These are phyloP conservation scores for Parafenestella ontariensis DNA, from an alignment of 2,329 filamentous ascomycete species.

Conservation along the genomic window DNA sequence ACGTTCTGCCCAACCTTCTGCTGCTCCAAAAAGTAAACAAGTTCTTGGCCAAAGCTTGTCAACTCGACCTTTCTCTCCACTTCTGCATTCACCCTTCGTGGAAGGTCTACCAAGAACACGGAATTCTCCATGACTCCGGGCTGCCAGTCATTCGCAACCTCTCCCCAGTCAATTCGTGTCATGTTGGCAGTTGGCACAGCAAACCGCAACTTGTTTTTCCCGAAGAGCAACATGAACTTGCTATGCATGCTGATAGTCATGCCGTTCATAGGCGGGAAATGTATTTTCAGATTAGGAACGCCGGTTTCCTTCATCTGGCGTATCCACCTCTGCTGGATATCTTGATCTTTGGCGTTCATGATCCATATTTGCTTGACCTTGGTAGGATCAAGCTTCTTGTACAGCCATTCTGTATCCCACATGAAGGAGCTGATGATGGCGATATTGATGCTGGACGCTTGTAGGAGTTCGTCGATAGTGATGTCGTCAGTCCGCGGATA, in stretches of 20 bases:
- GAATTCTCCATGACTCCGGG: slow-evolving; percentile 54
- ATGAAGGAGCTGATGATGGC: slow-evolving; percentile 87
- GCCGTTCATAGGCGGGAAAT: slow-evolving; percentile 82
- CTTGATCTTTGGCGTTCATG: slow-evolving; percentile 65
- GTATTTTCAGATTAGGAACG: slow-evolving; percentile 66
- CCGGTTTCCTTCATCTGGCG: slow-evolving; percentile 40
- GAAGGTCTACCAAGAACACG: slow-evolving; percentile 92
- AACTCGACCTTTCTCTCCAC: slow-evolving; percentile 39
- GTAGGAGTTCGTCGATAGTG: slow-evolving; percentile 85
- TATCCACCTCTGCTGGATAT: slow-evolving; percentile 30
- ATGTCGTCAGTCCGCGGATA: slow-evolving; percentile 74
- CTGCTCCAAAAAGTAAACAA: slow-evolving; percentile 73
- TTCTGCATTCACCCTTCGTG: slow-evolving; percentile 56
- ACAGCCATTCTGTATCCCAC: slow-evolving; percentile 81
- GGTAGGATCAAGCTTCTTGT: slow-evolving; percentile 69
- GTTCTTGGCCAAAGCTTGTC: slow-evolving; percentile 71
- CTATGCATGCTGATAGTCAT: slow-evolving; percentile 84
- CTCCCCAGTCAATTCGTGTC: slow-evolving; percentile 87
- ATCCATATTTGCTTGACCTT: slow-evolving; percentile 61
- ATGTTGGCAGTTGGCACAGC: slow-evolving; percentile 90
- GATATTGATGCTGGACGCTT: slow-evolving; percentile 73
- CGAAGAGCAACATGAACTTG: slow-evolving; percentile 90
- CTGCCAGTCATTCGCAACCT: slow-evolving; percentile 63
- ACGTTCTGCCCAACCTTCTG: slow-evolving; percentile 71
- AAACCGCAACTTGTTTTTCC: slow-evolving; percentile 74